Percentiles rank a stretch among this genome's conserved stretches.
phyloP scores from a whole-genome alignment of 2,329 filamentous ascomycete genomes.

The Aspergillus quadrilineatus region DNA sequence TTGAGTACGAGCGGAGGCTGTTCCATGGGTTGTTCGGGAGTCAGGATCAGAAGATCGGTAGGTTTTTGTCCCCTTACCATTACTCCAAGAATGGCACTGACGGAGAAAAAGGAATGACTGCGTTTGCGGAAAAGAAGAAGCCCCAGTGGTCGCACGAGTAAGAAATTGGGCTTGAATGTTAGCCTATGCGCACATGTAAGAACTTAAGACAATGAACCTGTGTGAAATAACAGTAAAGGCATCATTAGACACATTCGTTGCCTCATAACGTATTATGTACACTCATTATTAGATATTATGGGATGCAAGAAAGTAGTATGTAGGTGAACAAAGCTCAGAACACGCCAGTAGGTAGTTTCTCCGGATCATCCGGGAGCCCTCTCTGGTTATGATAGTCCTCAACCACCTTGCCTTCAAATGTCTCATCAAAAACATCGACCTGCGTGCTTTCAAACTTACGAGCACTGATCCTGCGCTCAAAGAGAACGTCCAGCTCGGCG shows the following conservation, averaged over 20 bases:
- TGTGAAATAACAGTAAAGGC: not conserved
- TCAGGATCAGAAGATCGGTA: constrained; percentile 93
- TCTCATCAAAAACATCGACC: constrained; percentile 56
- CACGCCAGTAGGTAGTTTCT: constrained; percentile 38
- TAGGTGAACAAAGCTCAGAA: not conserved
- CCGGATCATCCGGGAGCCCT: constrained; percentile 53
- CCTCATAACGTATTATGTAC: constrained; percentile 24
- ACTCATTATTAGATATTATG: constrained; percentile 14
- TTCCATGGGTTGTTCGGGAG: constrained; percentile 94
- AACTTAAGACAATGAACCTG: not conserved
- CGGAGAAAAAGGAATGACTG: constrained; percentile 65
- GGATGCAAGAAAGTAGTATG: not conserved
- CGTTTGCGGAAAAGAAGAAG: constrained; percentile 94
- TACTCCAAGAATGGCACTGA: constrained; percentile 11
- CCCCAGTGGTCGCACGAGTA: constrained; percentile 84
- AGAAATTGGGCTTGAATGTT: not conserved
- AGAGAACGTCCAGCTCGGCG: constrained; percentile 81
- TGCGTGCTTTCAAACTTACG: constrained; percentile 66
- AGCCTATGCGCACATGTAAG: not conserved
- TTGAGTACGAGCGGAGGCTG: constrained; percentile 89
- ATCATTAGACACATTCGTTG: constrained; percentile 13
- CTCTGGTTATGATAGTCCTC: constrained; percentile 42
- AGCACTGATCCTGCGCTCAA: constrained; percentile 69
- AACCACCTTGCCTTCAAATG: constrained; percentile 29
- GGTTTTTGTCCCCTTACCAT: constrained; percentile 18